These are phyloP conservation scores for Taphrina betulina DNA, from an alignment of 1,139 yeast genomes.

Conservation along the genomic window DNA sequence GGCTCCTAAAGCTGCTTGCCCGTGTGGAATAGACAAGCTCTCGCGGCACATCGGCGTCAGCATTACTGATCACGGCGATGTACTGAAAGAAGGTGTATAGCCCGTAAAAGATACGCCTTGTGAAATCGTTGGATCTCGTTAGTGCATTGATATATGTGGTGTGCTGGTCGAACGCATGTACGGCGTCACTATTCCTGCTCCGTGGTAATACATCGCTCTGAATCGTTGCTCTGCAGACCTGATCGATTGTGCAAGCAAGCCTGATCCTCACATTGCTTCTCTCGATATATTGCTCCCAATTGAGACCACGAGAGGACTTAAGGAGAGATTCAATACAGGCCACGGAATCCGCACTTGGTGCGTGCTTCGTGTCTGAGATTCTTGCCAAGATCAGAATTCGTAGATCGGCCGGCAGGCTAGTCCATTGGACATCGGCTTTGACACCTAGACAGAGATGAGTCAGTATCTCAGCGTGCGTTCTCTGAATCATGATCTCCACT, in stretches of 20 bases:
- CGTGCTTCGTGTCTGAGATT: not conserved
- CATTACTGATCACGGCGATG: conserved; percentile 17
- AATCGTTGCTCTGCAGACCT: not conserved
- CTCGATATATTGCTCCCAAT: not conserved
- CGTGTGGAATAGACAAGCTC: conserved; percentile 10
- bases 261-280: conserved; percentile 2
- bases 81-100: conserved; percentile 8
- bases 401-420: conserved; percentile 3
- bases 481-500: not conserved
- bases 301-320: not conserved
- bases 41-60: conserved; percentile 12
- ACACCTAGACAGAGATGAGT: conserved; percentile 4
- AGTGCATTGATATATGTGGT: not conserved
- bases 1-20: conserved; percentile 1
- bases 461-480: conserved; percentile 7
- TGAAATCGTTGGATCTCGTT: not conserved
- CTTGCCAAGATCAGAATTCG: conserved; percentile 3
- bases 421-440: conserved; percentile 6
- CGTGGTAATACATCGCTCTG: not conserved
- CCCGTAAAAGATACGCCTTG: conserved; percentile 6
- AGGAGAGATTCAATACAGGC: not conserved
- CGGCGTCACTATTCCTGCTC: not conserved
- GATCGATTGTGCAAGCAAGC: conserved; percentile 2
- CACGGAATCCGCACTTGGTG: not conserved
- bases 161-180: not conserved